Conservation (phyloP, 1,284 basidiomycete species). For the Agaricales sp. region DNA sequence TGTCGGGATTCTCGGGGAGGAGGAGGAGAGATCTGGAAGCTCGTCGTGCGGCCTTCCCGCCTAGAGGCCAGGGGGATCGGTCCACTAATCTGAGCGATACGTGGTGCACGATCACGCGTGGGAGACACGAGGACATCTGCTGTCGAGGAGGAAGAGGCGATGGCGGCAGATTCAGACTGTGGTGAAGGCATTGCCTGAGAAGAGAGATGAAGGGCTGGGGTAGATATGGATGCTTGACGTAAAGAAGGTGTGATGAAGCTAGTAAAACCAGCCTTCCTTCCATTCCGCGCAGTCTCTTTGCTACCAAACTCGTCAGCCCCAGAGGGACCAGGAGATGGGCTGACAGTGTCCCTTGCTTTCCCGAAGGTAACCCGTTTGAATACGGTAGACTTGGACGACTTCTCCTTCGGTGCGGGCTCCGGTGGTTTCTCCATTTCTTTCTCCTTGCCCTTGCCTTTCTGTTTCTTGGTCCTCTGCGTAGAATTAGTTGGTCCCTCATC, state of each 20-base stretch:
- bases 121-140: conserved; percentile 31
- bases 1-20: conserved; percentile 16
- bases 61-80: conserved; percentile 26
- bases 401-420: conserved; percentile 17
- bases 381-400: conserved; percentile 25
- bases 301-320: not conserved
- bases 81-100: conserved; percentile 23
- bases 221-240: conserved; percentile 59
- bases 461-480: conserved; percentile 27
- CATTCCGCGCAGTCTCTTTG: conserved; percentile 17
- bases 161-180: conserved; percentile 38
- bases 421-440: conserved; percentile 27
- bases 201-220: conserved; percentile 52
- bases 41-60: not conserved
- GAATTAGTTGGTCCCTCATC: conserved; percentile 29
- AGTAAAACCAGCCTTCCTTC: conserved; percentile 40
- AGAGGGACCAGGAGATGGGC: not conserved
- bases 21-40: not conserved
- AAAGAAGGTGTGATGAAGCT: conserved; percentile 54
- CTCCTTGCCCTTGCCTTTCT: conserved; percentile 22
- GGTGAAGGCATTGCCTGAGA: conserved; percentile 42
- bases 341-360: not conserved
- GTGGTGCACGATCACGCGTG: conserved; percentile 27
- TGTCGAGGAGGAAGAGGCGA: conserved; percentile 33
- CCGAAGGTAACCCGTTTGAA: conserved; percentile 18